A percentile compares a stretch with the other conserved stretches of the same genome.
Conservation (phyloP, 768 basidiomycete species). For the Lepiota brunneoincarnata region DNA sequence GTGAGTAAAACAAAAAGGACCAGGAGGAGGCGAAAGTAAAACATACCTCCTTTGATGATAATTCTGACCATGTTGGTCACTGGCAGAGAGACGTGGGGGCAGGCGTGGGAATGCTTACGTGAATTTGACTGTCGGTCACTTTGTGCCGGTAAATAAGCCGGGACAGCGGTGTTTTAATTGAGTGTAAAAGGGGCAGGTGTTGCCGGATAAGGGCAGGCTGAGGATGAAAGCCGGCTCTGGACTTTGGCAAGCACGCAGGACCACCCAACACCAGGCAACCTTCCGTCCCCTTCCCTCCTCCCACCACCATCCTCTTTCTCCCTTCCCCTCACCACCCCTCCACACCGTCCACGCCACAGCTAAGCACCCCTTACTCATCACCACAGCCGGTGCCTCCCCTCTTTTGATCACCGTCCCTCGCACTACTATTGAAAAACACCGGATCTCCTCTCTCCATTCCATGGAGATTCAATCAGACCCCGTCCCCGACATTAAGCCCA, state of each 20-base stretch:
- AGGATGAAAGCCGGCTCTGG: conserved; percentile 16
- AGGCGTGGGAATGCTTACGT: conserved; percentile 6
- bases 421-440: conserved; percentile 31
- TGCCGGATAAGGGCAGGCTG: conserved; percentile 19
- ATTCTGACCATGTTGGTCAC: conserved; percentile 70
- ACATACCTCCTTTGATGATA: conserved; percentile 85
- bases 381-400: conserved; percentile 16
- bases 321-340: conserved; percentile 12
- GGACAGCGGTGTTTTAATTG: conserved; percentile 14
- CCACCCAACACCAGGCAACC: conserved; percentile 30
- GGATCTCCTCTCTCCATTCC: conserved; percentile 18
- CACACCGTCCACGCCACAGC: not conserved
- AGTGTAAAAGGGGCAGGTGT: conserved; percentile 14
- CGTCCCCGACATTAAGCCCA: conserved; percentile 30
- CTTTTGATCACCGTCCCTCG: conserved; percentile 41
- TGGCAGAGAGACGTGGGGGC: conserved; percentile 5
- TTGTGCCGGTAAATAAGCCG: conserved; percentile 22
- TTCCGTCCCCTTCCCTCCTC: conserved; percentile 15
- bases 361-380: not conserved
- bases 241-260: conserved; percentile 19
- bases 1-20: conserved; percentile 8
- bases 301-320: conserved; percentile 10
- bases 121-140: conserved; percentile 14
- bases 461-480: conserved; percentile 39
- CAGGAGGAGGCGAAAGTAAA: not conserved